Base-by-base conservation (phyloP, 1,284 basidiomycete species). In the Pseudozyma thailandica region DNA sequence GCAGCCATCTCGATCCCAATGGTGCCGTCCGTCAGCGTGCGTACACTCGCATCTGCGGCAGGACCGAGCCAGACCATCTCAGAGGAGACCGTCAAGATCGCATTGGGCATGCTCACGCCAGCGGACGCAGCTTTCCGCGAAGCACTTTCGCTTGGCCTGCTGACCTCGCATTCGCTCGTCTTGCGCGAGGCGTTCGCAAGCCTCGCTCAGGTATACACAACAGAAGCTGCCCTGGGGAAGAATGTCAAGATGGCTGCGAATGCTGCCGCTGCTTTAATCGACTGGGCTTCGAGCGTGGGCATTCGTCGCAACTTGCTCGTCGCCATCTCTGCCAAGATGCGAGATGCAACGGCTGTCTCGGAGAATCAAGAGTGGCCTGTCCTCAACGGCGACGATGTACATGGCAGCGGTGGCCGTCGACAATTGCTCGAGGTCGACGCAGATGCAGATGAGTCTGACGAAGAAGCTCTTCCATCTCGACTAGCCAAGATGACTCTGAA, bases 1-100 rank as follows among this genome's bases (percentile, higher is more conserved):
- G 63, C 72, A 8, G 75, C 78, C 33, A 62, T 76, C 18, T 77
- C 72, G 7, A 55, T 79, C 25, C 78, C 78, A 9, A 74, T 74
- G 74, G 60, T 69, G 10, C 66, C 63, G 1, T 66, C 68, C 6
- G 47, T 64, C 41, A 66, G 63, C 37, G 54, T 63, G 20, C 64
- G 68, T 3, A 54, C 55, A 28, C 60, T 74, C 12, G 66, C 45
- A 13, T 33, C 62, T 6, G 38, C 55, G 0, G 31, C 52, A 6
- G 53, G 49, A 46, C 49, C 61, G 21, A 44, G 52, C 20, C 54
- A 58, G n/a, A 43, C 53, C 28, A 63, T 68, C 61, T 72, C 72
- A 13, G 59, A 60, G 21, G 59, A 64, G 13, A 65, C 72, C 8
- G 60, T 74, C 41, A 59, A 65, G 46, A 55, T 50, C 0, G 73